Evolutionary conservation across 768 basidiomycete species (phyloP), one percentile per base, ranked within the genome.

Genomic region (Calocera cornea): DNA sequence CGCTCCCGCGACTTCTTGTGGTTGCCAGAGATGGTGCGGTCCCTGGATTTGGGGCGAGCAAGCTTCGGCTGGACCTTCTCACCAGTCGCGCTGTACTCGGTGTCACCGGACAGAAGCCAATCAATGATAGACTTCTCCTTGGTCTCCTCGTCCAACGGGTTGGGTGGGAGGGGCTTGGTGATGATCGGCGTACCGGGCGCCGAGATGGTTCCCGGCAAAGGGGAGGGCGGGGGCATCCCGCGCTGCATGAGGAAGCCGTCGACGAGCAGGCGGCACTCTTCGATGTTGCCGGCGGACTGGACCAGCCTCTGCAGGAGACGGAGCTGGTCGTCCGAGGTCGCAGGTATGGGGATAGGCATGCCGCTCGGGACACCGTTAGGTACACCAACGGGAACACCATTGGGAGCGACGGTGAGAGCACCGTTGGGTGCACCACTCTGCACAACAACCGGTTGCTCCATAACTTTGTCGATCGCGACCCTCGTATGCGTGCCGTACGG

Each of bases 211-310:
- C 14, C 14, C 5, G 24, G 54, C 14, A 22, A 5, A 29, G 31
- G 54, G 2, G 54, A 33, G 16, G 54, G 14, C 5, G 54, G 27
- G 19, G 10, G 14, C 54, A 80, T 72, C 19, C 84, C 85, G 65
- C 81, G 81, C 70, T 85, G 85, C 14, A 84, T 81, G 68, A 95
- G 79, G 77, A 90, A 88, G 80, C 92, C 89, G 70, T 91, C 87
- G 33, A 92, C 81, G 67, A 95, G 85, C 47, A 94, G 79, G 64
- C 89, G 88, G 74, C 92, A 93, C 78, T 95, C 93, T 68, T 87
- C 86, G 54, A 60, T 60, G 22, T 33, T 60, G 54, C 54, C 54
- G 7, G 54, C 24, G 14, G 54, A 7, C 54, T 60, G 54, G 54
- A 60, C 54, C 14, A 60, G 54, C 54, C 31, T 60, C 54, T 60